A percentile compares a stretch with the other conserved stretches of the same genome.
phyloP scores from a whole-genome alignment of 768 basidiomycete species.

The Trametes gibbosa region DNA sequence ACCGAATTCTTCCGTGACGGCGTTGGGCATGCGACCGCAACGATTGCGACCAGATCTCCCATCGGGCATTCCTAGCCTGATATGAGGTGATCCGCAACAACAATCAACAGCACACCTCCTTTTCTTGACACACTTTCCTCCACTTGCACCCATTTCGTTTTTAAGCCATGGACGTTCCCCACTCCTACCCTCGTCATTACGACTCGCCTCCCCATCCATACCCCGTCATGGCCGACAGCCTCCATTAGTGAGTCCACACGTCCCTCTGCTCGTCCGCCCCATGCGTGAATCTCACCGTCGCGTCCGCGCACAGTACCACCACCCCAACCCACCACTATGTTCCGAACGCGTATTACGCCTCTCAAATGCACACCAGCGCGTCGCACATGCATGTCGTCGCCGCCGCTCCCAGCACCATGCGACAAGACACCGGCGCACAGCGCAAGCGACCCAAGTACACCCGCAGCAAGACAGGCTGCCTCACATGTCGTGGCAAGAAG shows the following conservation, averaged over 20 bases:
- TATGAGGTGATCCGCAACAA: conserved; percentile 37
- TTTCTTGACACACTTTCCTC: conserved; percentile 23
- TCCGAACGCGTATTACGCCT: conserved; percentile 23
- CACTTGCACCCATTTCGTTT: conserved; percentile 18
- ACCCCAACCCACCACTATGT: conserved; percentile 30
- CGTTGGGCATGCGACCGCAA: conserved; percentile 15
- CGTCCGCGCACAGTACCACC: conserved; percentile 14
- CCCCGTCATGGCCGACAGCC: conserved; percentile 33
- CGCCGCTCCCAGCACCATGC: conserved; percentile 36
- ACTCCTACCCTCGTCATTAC: conserved; percentile 23
- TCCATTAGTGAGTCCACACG: conserved; percentile 31
- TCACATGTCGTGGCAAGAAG: conserved; percentile 92
- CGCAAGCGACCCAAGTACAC: conserved; percentile 91
- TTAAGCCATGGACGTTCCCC: conserved; percentile 30
- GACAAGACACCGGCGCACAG: conserved; percentile 49
- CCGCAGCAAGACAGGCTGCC: conserved; percentile 90
- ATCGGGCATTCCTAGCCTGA: conserved; percentile 31
- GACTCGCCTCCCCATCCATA: conserved; percentile 25
- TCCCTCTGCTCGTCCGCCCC: background rate
- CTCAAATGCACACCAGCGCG: conserved; percentile 34
- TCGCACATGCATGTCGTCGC: conserved; percentile 48
- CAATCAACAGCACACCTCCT: conserved; percentile 25
- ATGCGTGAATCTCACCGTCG: background rate
- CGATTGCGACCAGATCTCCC: conserved; percentile 15
- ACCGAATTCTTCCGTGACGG: conserved; percentile 17